Evolutionary conservation across 176 grass and related monocot species (phyloP), one percentile per base, ranked within the genome.

Genomic region (Hsuehochloa calcarea): DNA sequence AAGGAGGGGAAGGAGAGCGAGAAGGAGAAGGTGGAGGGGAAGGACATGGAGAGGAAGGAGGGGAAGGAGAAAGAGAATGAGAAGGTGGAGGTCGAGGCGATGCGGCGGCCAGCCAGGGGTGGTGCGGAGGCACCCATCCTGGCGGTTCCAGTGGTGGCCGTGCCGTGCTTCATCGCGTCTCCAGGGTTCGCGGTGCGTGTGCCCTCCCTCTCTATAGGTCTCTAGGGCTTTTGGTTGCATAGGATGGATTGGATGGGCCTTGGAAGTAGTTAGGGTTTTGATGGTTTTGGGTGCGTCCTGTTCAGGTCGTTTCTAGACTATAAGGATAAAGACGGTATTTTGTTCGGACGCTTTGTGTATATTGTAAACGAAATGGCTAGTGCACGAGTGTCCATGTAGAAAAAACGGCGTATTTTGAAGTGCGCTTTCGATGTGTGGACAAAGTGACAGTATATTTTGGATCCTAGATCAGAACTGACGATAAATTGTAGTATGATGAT

Each of bases 151-250:
- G 75, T 95, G 86, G 71, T 96, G 40, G 88, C 92, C 14, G 80
- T 93, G 65, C 90, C 89, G 1, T 91, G 88, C 73, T 91, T 95
- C 81, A 71, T 94, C 23, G 79, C 90, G 47, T 64, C 91, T 43
- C 87, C 88, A 7, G 86, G 88, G 3, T 96, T 99, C 45, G 26
- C 82, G 86, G 97, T 99, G 73, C 69, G 97, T 94, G 76, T 40
- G 74, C 34, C 7, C 58, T 44, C 84, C 52, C 66, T 76, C 12
- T 82, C 58, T 65, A 27, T 15, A 35, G 5, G 68, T 52, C 26
- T 17, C 13, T 72, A 25, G 38, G 41, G 27, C 74, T 60, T 85
- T 81, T 56, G 23, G 51, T 81, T 78, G 34, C 70, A 63, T 82
- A 15, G 59, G 49, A 66, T 19, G 56, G 23, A 73, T 71, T 58